These are phyloP conservation scores for Fusarium sp. DNA, from an alignment of 2,329 filamentous ascomycete species.

Conservation along the genomic window DNA sequence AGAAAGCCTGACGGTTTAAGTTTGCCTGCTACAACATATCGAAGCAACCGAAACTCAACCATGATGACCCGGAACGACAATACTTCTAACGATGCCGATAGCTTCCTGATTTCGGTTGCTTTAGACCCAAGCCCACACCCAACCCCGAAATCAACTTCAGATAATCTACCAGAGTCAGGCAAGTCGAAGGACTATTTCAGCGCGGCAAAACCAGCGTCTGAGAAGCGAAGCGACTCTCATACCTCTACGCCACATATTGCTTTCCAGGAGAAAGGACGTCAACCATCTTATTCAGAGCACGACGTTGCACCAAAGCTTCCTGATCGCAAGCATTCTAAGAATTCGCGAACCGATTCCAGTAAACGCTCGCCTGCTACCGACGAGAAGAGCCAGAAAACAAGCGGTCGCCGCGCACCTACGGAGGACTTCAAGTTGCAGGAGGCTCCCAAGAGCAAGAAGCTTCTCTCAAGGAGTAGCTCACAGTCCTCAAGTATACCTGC, in stretches of 20 bases:
- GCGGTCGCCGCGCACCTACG: constrained; percentile 51
- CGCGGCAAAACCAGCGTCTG: constrained; percentile 55
- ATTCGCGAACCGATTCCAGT: constrained; percentile 57
- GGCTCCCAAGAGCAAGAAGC: constrained; percentile 74
- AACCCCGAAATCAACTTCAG: constrained; percentile 66
- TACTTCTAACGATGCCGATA: constrained; percentile 67
- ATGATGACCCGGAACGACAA: constrained; percentile 65
- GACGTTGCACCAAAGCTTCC: constrained; percentile 64
- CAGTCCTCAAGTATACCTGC: constrained; percentile 55
- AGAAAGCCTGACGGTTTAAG: constrained; percentile 71
- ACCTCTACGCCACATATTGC: constrained; percentile 86
- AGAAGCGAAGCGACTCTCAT: constrained; percentile 62
- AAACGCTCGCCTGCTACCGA: constrained; percentile 51
- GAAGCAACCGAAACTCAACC: constrained; percentile 80
- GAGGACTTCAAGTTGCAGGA: constrained; percentile 85
- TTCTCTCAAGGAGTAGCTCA: constrained; percentile 58
- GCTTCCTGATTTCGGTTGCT: constrained; percentile 81
- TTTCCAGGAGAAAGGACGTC: constrained; percentile 84
- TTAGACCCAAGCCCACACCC: constrained; percentile 75
- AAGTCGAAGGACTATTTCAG: constrained; percentile 70
- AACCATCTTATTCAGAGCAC: constrained; percentile 64
- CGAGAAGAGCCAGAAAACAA: constrained; percentile 53
- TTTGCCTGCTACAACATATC: constrained; percentile 80
- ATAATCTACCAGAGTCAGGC: constrained; percentile 57
- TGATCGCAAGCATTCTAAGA: constrained; percentile 54